Evolutionary conservation across 2,329 filamentous ascomycete genomes (phyloP), one percentile per base, ranked within the genome.

Genomic region (Didymella pinodella): DNA sequence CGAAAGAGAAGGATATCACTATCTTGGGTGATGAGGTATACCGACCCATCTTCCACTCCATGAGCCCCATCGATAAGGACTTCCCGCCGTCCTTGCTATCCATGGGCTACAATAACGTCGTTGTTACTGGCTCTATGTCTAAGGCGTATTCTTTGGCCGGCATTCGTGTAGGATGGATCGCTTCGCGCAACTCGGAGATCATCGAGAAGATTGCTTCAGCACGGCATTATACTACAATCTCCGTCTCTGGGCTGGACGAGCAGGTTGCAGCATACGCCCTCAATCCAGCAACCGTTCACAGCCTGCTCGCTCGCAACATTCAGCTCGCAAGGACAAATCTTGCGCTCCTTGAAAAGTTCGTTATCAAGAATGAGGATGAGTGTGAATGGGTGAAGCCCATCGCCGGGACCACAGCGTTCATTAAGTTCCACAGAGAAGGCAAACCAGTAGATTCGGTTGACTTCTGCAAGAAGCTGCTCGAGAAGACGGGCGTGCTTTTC

Each of bases 91-190:
- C 91, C 0, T 82, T 88, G 11, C 81, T 93, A 0, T 86, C 90
- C 0, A 80, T 95, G 43, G 88, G 87, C 43, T 95, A 96, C 76
- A 78, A 84, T 3, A 89, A 88, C 55, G 84, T 86, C 22, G 82
- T 96, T 31, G 86, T 87, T 12, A 95, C 91, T 0, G 89, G 92
- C 14, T 93, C 90, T 18, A 86, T 96, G 81, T 94, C 90, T 26
- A 96, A 96, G 78, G 90, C 91, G 0, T 97, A 92, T 77, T 87
- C 90, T 2, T 80, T 97, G 4, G 91, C 92, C 0, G 92, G 93
- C 2, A 88, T 96, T 61, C 87, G 92, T 0, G 78, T 93, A 1
- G 93, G 93, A 31, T 97, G 93, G 93, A 83, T 94, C 57, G 91
- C 90, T 3, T 89, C 88, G 14, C 86, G 86, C 26, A 85, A 87